These are phyloP conservation scores for Coemansia erecta DNA, from an alignment of 192 early-diverging fungal species.

Conservation along the genomic window DNA sequence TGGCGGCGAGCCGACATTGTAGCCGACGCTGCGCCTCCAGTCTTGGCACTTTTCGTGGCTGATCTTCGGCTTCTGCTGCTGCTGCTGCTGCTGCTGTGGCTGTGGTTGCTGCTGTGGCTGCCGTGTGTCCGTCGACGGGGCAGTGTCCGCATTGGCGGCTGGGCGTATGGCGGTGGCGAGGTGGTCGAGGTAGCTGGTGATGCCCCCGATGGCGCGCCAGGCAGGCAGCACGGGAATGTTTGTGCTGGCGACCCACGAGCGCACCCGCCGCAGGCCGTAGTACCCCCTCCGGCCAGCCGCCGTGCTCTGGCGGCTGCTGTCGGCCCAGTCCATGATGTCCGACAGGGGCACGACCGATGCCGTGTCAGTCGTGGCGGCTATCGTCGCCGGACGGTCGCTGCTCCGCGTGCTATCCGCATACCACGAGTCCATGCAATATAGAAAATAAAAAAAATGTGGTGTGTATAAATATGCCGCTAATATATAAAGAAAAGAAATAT, in stretches of 20 bases:
- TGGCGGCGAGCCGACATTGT: too few species aligned
- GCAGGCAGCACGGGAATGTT: conserved; percentile 15
- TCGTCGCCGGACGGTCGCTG: conserved; percentile 25
- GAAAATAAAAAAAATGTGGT: neutral
- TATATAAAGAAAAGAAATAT: too few species aligned
- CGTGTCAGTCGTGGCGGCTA: conserved; percentile 21
- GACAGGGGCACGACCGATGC: conserved; percentile 11
- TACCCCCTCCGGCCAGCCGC: conserved; percentile 8
- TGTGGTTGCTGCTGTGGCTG: too few species aligned
- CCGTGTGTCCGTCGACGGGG: too few species aligned
- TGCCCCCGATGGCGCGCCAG: conserved; percentile 22
- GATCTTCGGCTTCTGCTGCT: too few species aligned
- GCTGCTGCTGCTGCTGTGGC: too few species aligned
- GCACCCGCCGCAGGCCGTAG: conserved; percentile 23
- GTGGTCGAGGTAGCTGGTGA: conserved; percentile 10
- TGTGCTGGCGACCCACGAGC: conserved; percentile 30
- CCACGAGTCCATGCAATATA: conserved; percentile 2
- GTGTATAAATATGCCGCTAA: too few species aligned
- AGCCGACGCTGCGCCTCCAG: too few species aligned
- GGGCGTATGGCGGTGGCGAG: neutral
- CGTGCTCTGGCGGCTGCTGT: conserved; percentile 2
- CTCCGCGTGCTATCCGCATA: conserved; percentile 10
- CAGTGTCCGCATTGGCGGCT: too few species aligned
- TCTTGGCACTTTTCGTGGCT: too few species aligned
- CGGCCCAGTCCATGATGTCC: conserved; percentile 30